Evolutionary conservation across 768 basidiomycete genomes (phyloP), one percentile per base, ranked within the genome.

Genomic region (Termitomyces eurrhizus): DNA sequence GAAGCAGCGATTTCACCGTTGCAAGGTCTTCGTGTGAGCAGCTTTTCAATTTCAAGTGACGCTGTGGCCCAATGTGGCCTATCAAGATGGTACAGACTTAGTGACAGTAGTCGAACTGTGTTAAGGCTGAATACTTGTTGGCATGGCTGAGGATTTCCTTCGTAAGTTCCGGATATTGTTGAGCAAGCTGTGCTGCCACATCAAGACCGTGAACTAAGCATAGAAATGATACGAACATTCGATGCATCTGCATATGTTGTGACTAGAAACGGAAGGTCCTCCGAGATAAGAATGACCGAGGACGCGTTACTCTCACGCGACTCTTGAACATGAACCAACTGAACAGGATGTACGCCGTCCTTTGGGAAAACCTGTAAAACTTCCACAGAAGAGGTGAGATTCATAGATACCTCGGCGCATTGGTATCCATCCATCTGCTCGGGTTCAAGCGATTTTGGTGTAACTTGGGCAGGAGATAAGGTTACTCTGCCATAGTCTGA

Each of bases 161-260:
- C 4, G 74, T 74, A 29, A 73, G 61, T 57, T 75, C 73, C 6
- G 76, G 76, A 62, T 70, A 72, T 53, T 64, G 65, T 35, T 59
- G 58, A 7, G 77, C 75, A 32, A 77, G 67, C 77, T 78, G 29
- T 11, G 18, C 5, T 51, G 39, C 29, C 11, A 41, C 41, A 7
- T 42, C 12, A 55, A 42, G 32, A 55, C 2, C 12, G 26, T 41
- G 29, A 55, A 55, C 18, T 32, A 32, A 42, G 32, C 12, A 42
- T 14, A 42, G 7, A 21, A 21, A 32, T 29, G 7, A 55, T n/a
- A 55, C 54, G 12, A 21, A 55, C 41, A 55, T 55, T 55, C 41
- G 41, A 44, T 42, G 54, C 41, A 32, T 44, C 41, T 33, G 41
- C 41, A 44, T 44, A 55, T n/a, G 54, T 33, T 29, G 41, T 33